Base-by-base conservation (phyloP, 495 filamentous ascomycete species). In the Penicillium malachiteum region DNA sequence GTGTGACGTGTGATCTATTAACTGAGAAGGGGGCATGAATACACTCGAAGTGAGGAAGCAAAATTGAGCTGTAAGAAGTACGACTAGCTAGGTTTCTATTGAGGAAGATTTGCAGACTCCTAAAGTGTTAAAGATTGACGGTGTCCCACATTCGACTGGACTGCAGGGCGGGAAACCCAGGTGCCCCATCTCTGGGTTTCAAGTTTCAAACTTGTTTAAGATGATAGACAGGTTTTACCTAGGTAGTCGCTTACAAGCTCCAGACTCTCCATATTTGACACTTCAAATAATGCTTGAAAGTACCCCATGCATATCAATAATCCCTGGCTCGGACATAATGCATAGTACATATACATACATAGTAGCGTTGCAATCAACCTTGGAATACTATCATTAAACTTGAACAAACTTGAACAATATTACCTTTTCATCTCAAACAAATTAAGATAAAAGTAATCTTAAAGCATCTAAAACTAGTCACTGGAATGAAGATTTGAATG, bases 91-190 rank as follows among this genome's bases (percentile, higher is more conserved):
- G 21, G 21, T 2, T 4, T 33, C 6, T 1, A 32, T 12, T 45
- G 2, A 3, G 6, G 14, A 26, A 32, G 26, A 33, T 46, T 46
- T 46, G 13, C 47, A 49, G 47, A 49, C 21, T 31, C 48, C 21
- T 40, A 17, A 35, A 12, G 48, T 12, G 21, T 26, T 18, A 39
- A 26, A 41, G 12, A 46, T 46, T 33, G 26, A 35, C 62, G 65
- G 65, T 63, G 52, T 66, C 52, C 47, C 55, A 55, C 62, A 56
- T 66, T 63, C 62, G 62, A 57, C 49, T 52, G 55, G 42, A 51
- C 53, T 56, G 54, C 50, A 53, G 43, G 34, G 50, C 48, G 38
- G 47, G 53, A 49, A 33, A 60, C 34, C 21, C 21, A 26, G 21
- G 21, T 26, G 21, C 48, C 42, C 59, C 42, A 63, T 60, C 48